Evolutionary conservation across 2,329 filamentous ascomycete genomes (phyloP).

Genomic region (Tolypocladium guangdongense): DNA sequence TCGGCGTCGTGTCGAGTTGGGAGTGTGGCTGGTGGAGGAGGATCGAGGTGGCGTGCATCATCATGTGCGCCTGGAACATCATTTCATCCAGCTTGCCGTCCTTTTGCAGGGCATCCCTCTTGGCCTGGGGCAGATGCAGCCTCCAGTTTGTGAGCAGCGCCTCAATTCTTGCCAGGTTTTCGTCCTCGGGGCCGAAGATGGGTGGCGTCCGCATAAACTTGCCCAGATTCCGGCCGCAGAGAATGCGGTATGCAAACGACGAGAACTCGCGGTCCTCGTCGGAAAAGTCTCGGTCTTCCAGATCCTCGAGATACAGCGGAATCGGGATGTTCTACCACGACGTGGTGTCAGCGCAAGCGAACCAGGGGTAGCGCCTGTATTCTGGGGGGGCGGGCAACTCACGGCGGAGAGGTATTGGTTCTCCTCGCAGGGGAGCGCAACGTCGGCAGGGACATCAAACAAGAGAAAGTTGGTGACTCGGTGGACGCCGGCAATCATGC

Average conservation of each 20-base stretch:
- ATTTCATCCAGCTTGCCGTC: slow-evolving; percentile 73
- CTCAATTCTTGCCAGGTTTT: slow-evolving; percentile 40
- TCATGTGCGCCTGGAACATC: slow-evolving; percentile 86
- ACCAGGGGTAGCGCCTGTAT: too few relatives aligned
- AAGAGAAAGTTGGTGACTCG: slow-evolving; percentile 59
- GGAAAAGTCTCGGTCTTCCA: slow-evolving; percentile 66
- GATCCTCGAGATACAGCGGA: slow-evolving; percentile 57
- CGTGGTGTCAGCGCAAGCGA: background rate
- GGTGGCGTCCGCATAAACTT: slow-evolving; percentile 54
- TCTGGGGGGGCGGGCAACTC: slow-evolving; percentile 16
- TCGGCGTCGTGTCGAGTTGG: slow-evolving; percentile 55
- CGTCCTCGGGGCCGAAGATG: slow-evolving; percentile 40
- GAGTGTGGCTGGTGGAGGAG: slow-evolving; percentile 72
- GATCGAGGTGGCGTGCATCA: slow-evolving; percentile 55
- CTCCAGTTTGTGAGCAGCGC: slow-evolving; percentile 59
- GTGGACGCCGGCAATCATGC: slow-evolving; percentile 73
- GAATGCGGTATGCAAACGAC: slow-evolving; percentile 76
- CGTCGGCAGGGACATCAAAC: slow-evolving; percentile 55
- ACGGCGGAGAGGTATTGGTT: slow-evolving; percentile 53
- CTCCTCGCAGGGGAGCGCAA: slow-evolving; percentile 74
- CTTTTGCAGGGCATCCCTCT: slow-evolving; percentile 57
- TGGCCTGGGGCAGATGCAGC: slow-evolving; percentile 63
- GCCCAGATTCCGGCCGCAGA: slow-evolving; percentile 68
- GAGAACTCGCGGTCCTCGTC: slow-evolving; percentile 63
- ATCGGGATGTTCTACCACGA: slow-evolving; percentile 40